phyloP scores from a whole-genome alignment of 2,329 filamentous ascomycete species.

The Cercospora canescens region DNA sequence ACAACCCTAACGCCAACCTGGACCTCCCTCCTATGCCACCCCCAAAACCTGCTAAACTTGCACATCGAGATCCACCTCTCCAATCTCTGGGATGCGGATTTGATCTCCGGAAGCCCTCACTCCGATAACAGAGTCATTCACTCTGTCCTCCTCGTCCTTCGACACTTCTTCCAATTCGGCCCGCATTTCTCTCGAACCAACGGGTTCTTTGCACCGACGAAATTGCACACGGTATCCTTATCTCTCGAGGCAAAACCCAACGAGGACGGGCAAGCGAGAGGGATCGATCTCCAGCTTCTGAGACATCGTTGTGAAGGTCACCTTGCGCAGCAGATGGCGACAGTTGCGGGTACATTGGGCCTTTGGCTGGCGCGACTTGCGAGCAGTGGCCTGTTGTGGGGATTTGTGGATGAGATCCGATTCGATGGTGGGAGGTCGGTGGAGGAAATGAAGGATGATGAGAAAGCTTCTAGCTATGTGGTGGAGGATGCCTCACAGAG shows the following conservation, averaged over 20 bases:
- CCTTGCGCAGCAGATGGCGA: not conserved
- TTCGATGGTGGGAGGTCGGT: not conserved
- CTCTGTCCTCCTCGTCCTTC: not conserved
- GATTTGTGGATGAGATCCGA: not conserved
- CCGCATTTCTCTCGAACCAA: constrained; percentile 3
- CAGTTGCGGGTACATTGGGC: constrained; percentile 3
- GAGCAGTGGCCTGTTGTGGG: constrained; percentile 6
- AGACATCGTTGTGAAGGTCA: not conserved
- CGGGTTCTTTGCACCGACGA: not conserved
- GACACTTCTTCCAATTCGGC: not conserved
- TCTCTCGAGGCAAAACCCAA: not conserved
- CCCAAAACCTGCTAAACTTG: not conserved
- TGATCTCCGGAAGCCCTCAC: not conserved
- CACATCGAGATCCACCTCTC: constrained; percentile 2
- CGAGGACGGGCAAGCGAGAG: not conserved
- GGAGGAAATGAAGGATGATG: not conserved
- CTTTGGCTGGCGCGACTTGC: constrained; percentile 7
- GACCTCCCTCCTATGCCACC: not conserved
- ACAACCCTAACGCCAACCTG: constrained; percentile 1
- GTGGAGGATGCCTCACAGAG: not conserved
- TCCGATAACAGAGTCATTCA: constrained; percentile 10
- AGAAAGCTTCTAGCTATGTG: not conserved
- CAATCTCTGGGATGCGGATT: not conserved
- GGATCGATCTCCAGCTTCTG: not conserved
- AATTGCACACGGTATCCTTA: constrained; percentile 1